These are phyloP conservation scores for Metschnikowia hibisci DNA, from an alignment of 805 yeast genomes.

Conservation along the genomic window DNA sequence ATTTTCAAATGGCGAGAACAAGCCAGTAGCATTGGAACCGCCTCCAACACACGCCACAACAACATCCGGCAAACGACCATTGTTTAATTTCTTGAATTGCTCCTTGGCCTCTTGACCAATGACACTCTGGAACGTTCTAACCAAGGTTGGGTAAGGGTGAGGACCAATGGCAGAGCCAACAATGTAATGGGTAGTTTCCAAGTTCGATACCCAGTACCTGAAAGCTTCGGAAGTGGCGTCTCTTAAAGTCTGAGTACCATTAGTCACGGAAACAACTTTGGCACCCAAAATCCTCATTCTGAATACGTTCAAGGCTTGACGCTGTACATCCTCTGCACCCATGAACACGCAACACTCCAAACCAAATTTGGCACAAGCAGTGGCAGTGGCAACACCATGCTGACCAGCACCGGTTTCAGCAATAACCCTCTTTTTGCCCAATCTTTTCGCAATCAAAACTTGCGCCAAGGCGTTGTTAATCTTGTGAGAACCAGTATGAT, in stretches of 20 bases:
- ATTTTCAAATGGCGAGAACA: slow-evolving; percentile 89
- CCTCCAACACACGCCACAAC: slow-evolving; percentile 99
- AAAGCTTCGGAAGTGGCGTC: slow-evolving; percentile 98
- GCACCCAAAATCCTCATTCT: slow-evolving; percentile 97
- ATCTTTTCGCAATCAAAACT: slow-evolving; percentile 71
- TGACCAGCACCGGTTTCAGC: slow-evolving; percentile 95
- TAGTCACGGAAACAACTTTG: slow-evolving; percentile 84
- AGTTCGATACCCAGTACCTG: slow-evolving; percentile 89
- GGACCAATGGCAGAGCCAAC: slow-evolving; percentile 99
- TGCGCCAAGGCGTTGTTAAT: slow-evolving; percentile 83
- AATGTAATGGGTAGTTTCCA: slow-evolving; percentile 84
- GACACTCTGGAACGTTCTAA: slow-evolving; percentile 95
- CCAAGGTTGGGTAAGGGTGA: slow-evolving; percentile 97
- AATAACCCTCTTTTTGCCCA: slow-evolving; percentile 72
- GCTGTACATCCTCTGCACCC: slow-evolving; percentile 99
- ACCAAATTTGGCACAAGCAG: slow-evolving; percentile 91
- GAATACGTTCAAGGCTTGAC: slow-evolving; percentile 97
- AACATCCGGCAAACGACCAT: slow-evolving; percentile 85
- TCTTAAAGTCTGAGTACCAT: slow-evolving; percentile 93
- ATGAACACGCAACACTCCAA: slow-evolving; percentile 89
- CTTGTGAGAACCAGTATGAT: slow-evolving; percentile 87
- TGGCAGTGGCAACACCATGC: slow-evolving; percentile 91
- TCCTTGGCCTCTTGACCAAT: slow-evolving; percentile 93
- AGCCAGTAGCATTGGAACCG: slow-evolving; percentile 95
- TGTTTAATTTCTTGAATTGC: slow-evolving; percentile 75